phyloP scores from a whole-genome alignment of 768 basidiomycete species.

The Rubroboletus pulcherrimus region DNA sequence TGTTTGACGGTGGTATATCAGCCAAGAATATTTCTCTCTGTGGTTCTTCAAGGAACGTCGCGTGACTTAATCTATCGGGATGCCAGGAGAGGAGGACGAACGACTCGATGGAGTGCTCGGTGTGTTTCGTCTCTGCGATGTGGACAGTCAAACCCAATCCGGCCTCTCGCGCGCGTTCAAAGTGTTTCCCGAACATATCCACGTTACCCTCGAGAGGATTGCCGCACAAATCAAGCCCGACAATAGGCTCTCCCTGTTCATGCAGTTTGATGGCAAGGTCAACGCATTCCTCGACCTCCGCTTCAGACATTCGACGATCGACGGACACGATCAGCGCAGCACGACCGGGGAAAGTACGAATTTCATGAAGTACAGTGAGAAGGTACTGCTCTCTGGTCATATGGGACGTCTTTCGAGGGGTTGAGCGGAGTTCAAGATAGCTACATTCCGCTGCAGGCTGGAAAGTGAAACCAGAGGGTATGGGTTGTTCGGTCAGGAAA shows the following conservation, averaged over 20 bases:
- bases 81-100: slow-evolving; percentile 53
- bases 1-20: slow-evolving; percentile 19
- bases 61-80: slow-evolving; percentile 74
- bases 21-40: slow-evolving; percentile 47
- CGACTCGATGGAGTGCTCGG: slow-evolving; percentile 56
- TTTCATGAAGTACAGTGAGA: slow-evolving; percentile 57
- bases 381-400: slow-evolving; percentile 66
- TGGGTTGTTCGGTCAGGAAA: slow-evolving; percentile 44
- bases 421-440: slow-evolving; percentile 83
- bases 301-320: slow-evolving; percentile 63
- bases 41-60: slow-evolving; percentile 70
- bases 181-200: slow-evolving; percentile 44
- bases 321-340: slow-evolving; percentile 69
- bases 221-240: slow-evolving; percentile 81
- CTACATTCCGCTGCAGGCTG: slow-evolving; percentile 48
- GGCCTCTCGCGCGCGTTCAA: slow-evolving; percentile 51
- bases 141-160: slow-evolving; percentile 77
- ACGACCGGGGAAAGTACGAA: slow-evolving; percentile 52
- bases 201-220: slow-evolving; percentile 64
- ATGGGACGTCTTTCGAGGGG: slow-evolving; percentile 53
- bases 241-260: slow-evolving; percentile 54
- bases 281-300: slow-evolving; percentile 53
- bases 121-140: slow-evolving; percentile 74
- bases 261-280: slow-evolving; percentile 53
- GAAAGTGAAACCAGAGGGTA: slow-evolving; percentile 30